Base-by-base conservation (phyloP, 2,329 filamentous ascomycete genomes). In the Dactylonectria macrodidyma region DNA sequence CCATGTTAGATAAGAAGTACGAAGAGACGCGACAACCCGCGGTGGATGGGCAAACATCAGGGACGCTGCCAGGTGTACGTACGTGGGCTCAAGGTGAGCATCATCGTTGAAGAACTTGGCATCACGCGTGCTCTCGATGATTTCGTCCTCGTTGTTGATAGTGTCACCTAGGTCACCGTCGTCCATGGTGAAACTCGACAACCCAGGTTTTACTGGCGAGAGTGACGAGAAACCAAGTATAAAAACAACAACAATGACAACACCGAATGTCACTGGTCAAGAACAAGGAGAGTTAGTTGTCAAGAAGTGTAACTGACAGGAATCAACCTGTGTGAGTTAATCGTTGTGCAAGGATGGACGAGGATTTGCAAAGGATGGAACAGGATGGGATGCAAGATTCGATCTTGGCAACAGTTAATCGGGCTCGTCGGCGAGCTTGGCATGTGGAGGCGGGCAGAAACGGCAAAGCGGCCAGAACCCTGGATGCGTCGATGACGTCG, bases 61-160 rank as follows among this genome's bases (percentile, higher is more conserved):
- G 22, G 30, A n/a, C 16, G 3, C 14, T 22, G 6, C 2, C 5
- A 11, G 3, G 44, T 5, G 26, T 52, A 52, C 79, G 65, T 72
- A 85, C 84, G 81, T 85, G 22, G 85, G 85, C 44, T 84, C 76
- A 16, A 86, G 77, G 72, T 86, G 83, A 11, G 78, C 76, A 62
- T 82, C 77, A 56, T 85, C 83, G 64, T 81, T 80, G 46, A 78
- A 75, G 59, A 82, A 78, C 6, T 71, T 78, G 66, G 76, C 69
- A 36, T 74, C 71, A 5, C 64, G 60, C 14, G 75, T 63, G 19
- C 41, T 38, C 51, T 69, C 67, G 46, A 63, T 38, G 6, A 50
- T 10, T 5, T 54, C 66, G 9, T 74, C 59, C 22, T 73, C 68
- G 41, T 79, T 75, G 12, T 78, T 69, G 26, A 68, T 64, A 14